Conservation (phyloP, 352 stramenopile species). For the Pythium folliculosum region DNA sequence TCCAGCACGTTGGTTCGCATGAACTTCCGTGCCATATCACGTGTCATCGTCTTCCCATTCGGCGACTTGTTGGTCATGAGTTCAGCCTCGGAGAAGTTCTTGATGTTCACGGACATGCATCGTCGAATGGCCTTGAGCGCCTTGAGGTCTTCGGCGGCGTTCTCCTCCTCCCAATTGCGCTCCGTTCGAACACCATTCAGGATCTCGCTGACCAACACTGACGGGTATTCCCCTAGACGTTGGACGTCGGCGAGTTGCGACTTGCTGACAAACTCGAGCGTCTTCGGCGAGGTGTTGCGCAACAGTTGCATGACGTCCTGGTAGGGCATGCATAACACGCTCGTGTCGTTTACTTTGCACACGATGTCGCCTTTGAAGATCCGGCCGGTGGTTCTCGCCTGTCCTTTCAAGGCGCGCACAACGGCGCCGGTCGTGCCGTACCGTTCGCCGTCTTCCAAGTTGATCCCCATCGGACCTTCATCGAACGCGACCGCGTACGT, state of each 20-base stretch:
- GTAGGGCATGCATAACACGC: constrained; percentile 85
- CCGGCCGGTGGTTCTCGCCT: constrained; percentile 78
- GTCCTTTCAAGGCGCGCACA: constrained; percentile 76
- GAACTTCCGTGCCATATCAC: constrained; percentile 87
- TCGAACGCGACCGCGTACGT: constrained; percentile 87
- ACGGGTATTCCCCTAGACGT: background rate
- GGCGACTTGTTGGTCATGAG: constrained; percentile 65
- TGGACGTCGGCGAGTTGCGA: background rate
- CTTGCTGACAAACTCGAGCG: background rate
- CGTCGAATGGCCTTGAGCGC: constrained; percentile 88
- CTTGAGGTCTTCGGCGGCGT: constrained; percentile 85
- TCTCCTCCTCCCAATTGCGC: constrained; percentile 91
- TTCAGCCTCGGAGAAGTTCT: constrained; percentile 89
- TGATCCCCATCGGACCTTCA: constrained; percentile 80
- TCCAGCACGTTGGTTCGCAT: constrained; percentile 93
- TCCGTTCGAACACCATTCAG: constrained; percentile 19
- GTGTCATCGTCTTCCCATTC: constrained; percentile 76
- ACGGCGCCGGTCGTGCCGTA: constrained; percentile 83
- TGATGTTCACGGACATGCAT: constrained; percentile 92
- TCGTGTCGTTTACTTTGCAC: constrained; percentile 81
- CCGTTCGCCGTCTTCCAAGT: constrained; percentile 81
- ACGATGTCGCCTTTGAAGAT: constrained; percentile 85
- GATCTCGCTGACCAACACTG: background rate
- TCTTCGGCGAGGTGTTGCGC: background rate
- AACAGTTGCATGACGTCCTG: constrained; percentile 71